phyloP scores from a whole-genome alignment of 345 rosid genomes.

The Angophora floribunda region DNA sequence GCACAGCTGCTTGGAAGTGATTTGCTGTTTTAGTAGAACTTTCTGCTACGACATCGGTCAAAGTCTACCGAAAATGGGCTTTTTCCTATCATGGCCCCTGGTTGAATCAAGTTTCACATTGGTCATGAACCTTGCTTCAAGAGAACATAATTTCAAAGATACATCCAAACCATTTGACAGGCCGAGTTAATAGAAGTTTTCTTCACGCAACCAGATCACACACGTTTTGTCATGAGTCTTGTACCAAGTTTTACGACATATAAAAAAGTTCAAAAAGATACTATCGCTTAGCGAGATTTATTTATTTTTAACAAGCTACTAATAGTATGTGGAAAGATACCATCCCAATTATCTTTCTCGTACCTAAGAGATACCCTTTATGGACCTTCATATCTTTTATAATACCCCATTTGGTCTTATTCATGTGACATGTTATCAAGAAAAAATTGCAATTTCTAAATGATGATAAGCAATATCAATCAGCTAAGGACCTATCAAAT shows the following conservation, averaged over 20 bases:
- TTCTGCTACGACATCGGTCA: neutral
- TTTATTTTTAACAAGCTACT: neutral
- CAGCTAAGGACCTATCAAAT: neutral
- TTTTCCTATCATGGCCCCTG: neutral
- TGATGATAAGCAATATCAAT: neutral
- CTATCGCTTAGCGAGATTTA: neutral
- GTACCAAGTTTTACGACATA: neutral
- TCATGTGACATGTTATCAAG: neutral
- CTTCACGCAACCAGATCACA: neutral
- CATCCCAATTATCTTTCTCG: neutral
- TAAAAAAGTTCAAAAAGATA: neutral
- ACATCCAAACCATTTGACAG: neutral
- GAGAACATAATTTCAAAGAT: neutral
- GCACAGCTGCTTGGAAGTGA: neutral
- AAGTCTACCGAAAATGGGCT: neutral
- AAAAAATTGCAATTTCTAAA: neutral
- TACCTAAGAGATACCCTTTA: neutral
- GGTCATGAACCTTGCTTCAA: neutral
- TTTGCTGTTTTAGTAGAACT: neutral
- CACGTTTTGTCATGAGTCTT: neutral
- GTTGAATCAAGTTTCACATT: neutral
- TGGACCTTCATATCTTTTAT: neutral
- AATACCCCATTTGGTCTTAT: neutral
- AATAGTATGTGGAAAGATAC: neutral
- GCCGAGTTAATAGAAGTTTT: neutral